A percentile compares a stretch with the other conserved stretches of the same genome.
phyloP scores from a whole-genome alignment of 192 early-diverging fungal species.

The Entrophospora sp. region DNA sequence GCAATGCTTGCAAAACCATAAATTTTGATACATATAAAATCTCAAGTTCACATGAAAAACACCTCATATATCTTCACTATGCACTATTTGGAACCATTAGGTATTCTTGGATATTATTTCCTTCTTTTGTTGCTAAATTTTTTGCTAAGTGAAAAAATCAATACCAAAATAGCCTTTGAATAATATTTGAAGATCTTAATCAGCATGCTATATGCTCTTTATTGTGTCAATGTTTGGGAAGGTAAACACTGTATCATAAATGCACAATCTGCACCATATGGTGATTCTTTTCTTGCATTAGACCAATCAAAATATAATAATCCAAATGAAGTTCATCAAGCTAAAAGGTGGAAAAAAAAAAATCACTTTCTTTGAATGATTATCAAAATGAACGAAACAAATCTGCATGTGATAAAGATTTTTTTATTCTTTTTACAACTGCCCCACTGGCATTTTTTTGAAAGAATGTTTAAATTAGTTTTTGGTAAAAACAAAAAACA shows the following conservation, averaged over 20 bases:
- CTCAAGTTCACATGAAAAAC: too few relatives aligned
- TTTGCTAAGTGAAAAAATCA: too few relatives aligned
- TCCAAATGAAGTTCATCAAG: slow-evolving; percentile 25
- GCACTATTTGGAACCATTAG: too few relatives aligned
- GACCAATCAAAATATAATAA: background rate
- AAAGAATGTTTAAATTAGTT: too few relatives aligned
- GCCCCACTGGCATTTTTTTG: too few relatives aligned
- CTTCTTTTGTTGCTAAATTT: slow-evolving; percentile 17
- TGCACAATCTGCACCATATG: slow-evolving; percentile 4
- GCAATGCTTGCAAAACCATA: too few relatives aligned
- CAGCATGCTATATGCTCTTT: too few relatives aligned
- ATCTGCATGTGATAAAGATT: slow-evolving; percentile 25
- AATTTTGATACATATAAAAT: too few relatives aligned
- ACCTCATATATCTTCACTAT: too few relatives aligned
- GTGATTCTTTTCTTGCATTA: slow-evolving; percentile 20
- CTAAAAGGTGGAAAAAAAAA: background rate
- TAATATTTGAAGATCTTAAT: too few relatives aligned
- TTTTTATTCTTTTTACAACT: slow-evolving; percentile 27
- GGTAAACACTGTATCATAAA: slow-evolving; percentile 1
- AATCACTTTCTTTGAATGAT: background rate
- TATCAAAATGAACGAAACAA: slow-evolving; percentile 17
- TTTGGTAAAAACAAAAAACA: too few relatives aligned
- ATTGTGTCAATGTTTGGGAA: background rate
- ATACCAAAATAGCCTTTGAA: too few relatives aligned
- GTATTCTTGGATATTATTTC: background rate